These are phyloP conservation scores for Ogataea dorogensis DNA, from an alignment of 805 yeast species.

Conservation along the genomic window DNA sequence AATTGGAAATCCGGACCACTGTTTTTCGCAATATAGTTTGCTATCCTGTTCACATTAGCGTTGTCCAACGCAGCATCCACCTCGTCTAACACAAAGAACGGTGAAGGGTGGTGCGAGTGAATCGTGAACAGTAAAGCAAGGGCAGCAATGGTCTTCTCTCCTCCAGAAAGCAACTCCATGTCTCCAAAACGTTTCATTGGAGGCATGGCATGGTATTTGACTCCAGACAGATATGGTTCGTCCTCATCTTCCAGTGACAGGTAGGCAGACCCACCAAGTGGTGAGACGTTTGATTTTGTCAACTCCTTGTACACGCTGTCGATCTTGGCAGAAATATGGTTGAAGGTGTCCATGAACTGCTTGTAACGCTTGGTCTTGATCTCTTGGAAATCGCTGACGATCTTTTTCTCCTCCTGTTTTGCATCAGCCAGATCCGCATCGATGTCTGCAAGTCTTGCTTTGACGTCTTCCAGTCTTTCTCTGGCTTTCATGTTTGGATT, in stretches of 20 bases:
- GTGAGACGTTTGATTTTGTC: conserved; percentile 66
- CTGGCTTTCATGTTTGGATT: conserved; percentile 83
- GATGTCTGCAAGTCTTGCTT: conserved; percentile 53
- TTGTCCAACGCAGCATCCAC: conserved; percentile 98
- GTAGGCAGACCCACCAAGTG: conserved; percentile 92
- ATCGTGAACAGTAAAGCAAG: conserved; percentile 87
- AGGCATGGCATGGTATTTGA: conserved; percentile 92
- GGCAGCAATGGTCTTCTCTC: conserved; percentile 96
- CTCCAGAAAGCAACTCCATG: conserved; percentile 91
- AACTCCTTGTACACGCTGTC: conserved; percentile 82
- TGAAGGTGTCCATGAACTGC: conserved; percentile 67
- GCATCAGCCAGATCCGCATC: conserved; percentile 65
- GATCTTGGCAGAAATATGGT: conserved; percentile 70
- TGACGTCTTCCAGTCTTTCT: conserved; percentile 71
- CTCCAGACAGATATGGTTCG: conserved; percentile 81
- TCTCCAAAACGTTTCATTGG: conserved; percentile 92
- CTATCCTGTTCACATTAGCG: conserved; percentile 80
- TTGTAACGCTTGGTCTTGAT: conserved; percentile 60
- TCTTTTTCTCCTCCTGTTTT: conserved; percentile 56
- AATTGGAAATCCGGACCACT: conserved; percentile 82
- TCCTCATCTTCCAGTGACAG: conserved; percentile 84
- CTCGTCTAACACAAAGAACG: conserved; percentile 94
- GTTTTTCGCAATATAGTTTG: conserved; percentile 75
- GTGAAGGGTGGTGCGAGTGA: conserved; percentile 89
- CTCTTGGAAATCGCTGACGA: conserved; percentile 54